Conservation (phyloP, 2,329 filamentous ascomycete genomes). For the Colletotrichum noveboracense region DNA sequence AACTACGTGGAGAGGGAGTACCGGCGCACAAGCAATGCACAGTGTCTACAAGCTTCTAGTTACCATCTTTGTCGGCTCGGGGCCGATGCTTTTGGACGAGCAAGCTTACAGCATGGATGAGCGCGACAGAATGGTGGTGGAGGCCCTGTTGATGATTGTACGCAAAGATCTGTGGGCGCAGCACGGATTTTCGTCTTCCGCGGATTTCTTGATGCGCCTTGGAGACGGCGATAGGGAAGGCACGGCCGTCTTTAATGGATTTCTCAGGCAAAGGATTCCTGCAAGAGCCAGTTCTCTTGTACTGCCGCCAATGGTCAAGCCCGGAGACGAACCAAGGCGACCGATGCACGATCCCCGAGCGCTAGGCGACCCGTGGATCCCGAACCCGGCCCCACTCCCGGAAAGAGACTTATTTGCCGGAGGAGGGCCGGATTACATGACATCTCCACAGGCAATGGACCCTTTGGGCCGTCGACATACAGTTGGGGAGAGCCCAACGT, state of each 20-base stretch:
- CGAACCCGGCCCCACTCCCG: constrained; percentile 23
- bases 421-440: constrained; percentile 30
- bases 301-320: constrained; percentile 36
- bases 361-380: constrained; percentile 41
- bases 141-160: constrained; percentile 49
- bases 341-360: constrained; percentile 44
- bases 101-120: constrained; percentile 44
- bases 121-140: constrained; percentile 50
- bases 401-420: constrained; percentile 33
- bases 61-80: constrained; percentile 49
- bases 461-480: constrained; percentile 46
- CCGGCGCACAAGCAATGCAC: constrained; percentile 41
- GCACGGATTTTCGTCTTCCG: constrained; percentile 49
- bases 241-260: constrained; percentile 4
- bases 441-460: constrained; percentile 37
- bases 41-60: constrained; percentile 58
- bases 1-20: constrained; percentile 3
- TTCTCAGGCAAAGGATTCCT: constrained; percentile 11
- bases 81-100: constrained; percentile 50
- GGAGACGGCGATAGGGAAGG: constrained; percentile 49
- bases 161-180: constrained; percentile 52
- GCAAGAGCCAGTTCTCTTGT: constrained; percentile 31
- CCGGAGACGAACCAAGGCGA: constrained; percentile 38
- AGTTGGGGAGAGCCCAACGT: constrained; percentile 50
- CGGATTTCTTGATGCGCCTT: constrained; percentile 55